Evolutionary conservation across 2,329 filamentous ascomycete species (phyloP), one percentile per base, ranked within the genome.

Genomic region (Apiospora sp.): DNA sequence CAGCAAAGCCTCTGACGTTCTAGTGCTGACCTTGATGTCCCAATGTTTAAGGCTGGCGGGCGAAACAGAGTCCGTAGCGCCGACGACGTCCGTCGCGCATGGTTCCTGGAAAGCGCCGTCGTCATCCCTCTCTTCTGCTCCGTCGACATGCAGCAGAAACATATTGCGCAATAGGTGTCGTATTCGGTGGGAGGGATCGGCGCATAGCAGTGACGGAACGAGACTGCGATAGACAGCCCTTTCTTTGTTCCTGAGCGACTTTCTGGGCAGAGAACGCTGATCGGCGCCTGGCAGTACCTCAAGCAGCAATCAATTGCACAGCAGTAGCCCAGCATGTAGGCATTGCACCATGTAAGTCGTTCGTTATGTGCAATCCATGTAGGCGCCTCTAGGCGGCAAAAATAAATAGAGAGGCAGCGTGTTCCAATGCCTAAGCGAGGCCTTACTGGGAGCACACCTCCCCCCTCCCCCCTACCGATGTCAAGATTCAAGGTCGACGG

Each of bases 11-110:
- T 64, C 34, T 64, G 58, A 41, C 34, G 58, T 64, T 24, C 19
- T 64, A 64, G 58, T 41, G 58, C 58, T 64, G 58, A 64, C 58
- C 34, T 41, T 64, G 34, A 41, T 64, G 58, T 64, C 58, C 58
- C 34, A 64, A 22, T 37, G 54, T 22, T 37, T n/a, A 61, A 19
- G 54, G 58, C 58, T 24, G 16, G 30, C 34, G 22, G 58, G 58
- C 58, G 34, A 64, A 64, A 64, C 58, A 37, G n/a, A 41, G 58
- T 41, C 16, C 58, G 58, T 30, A 37, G 58, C 34, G 58, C 58
- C 58, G 58, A 64, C 58, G 58, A 64, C 58, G 58, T 64, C 58
- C 58, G 58, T 41, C 58, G 58, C 58, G 34, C 58, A 64, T 64
- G 41, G n/a, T 37, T 37, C 14, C 58, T 64, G 58, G 58, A 64